Evolutionary conservation across 345 rosid species (phyloP).

Genomic region (Iberis pinnata): DNA sequence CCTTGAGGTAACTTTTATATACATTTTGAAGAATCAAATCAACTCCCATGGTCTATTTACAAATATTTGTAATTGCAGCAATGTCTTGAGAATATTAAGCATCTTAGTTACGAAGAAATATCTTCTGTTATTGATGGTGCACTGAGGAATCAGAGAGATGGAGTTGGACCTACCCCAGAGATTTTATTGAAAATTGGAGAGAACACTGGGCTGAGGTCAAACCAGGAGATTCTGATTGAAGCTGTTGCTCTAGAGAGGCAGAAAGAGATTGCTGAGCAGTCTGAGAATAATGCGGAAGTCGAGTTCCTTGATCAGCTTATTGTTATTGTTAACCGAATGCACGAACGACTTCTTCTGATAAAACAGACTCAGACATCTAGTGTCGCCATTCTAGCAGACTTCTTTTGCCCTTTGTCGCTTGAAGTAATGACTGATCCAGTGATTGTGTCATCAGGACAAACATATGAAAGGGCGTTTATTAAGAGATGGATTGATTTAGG

Average conservation of each 20-base stretch:
- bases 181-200: constrained; percentile 64
- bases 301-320: constrained; percentile 70
- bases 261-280: constrained; percentile 89
- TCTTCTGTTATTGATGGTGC: constrained; percentile 60
- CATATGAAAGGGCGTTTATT: constrained; percentile 83
- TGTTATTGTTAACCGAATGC: constrained; percentile 59
- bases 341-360: constrained; percentile 59
- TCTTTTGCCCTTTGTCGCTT: constrained; percentile 91
- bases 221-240: constrained; percentile 85
- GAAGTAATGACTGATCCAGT: constrained; percentile 98
- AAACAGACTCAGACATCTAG: constrained; percentile 74
- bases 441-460: constrained; percentile 90
- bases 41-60: constrained; percentile 5
- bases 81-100: constrained; percentile 60
- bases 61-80: constrained; percentile 49
- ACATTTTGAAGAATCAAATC: not conserved
- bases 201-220: constrained; percentile 66
- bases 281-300: constrained; percentile 65
- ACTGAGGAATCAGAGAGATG: constrained; percentile 47
- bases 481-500: constrained; percentile 93
- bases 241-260: constrained; percentile 90
- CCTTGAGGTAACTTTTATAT: constrained; percentile 56
- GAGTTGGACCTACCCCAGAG: constrained; percentile 55
- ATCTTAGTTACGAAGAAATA: constrained; percentile 45
- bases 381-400: constrained; percentile 86